Percentiles rank a stretch among this genome's conserved stretches.
Evolutionary conservation across 192 early-diverging fungal species (phyloP).

Genomic region (Dissophora ornata): DNA sequence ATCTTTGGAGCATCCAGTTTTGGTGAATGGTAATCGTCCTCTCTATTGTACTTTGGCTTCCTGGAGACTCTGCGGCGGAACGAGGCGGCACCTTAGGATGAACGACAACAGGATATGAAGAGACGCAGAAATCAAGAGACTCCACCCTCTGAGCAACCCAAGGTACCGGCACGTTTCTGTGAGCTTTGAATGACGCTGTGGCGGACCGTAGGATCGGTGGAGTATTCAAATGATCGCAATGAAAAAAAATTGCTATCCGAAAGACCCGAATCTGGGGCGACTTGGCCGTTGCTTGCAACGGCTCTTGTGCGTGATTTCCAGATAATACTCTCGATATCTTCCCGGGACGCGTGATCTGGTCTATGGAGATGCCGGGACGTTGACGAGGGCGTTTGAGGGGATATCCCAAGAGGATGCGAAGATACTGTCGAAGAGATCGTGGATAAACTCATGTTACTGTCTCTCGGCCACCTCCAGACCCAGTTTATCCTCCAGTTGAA

Average conservation of each 20-base stretch:
- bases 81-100: not conserved
- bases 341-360: not conserved
- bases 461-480: slow-evolving; percentile 24
- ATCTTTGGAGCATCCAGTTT: slow-evolving; percentile 9
- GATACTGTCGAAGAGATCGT: not conserved
- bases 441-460: not conserved
- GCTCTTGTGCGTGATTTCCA: slow-evolving; percentile 16
- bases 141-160: slow-evolving; percentile 10
- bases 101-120: not conserved
- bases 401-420: too few relatives aligned
- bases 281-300: not conserved
- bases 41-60: slow-evolving; percentile 1
- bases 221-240: slow-evolving; percentile 7
- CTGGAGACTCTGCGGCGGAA: not conserved
- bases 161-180: slow-evolving; percentile 23
- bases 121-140: not conserved
- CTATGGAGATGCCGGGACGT: too few relatives aligned
- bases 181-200: slow-evolving; percentile 31
- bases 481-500: slow-evolving; percentile 34
- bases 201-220: slow-evolving; percentile 14
- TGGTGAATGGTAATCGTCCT: slow-evolving; percentile 22
- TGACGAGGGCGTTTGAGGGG: too few relatives aligned
- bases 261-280: not conserved
- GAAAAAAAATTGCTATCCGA: slow-evolving; percentile 36
- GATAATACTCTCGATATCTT: slow-evolving; percentile 31